Evolutionary conservation across 2,329 filamentous ascomycete genomes (phyloP), one percentile per base, ranked within the genome.

Genomic region (Aspergillus ochraceus): DNA sequence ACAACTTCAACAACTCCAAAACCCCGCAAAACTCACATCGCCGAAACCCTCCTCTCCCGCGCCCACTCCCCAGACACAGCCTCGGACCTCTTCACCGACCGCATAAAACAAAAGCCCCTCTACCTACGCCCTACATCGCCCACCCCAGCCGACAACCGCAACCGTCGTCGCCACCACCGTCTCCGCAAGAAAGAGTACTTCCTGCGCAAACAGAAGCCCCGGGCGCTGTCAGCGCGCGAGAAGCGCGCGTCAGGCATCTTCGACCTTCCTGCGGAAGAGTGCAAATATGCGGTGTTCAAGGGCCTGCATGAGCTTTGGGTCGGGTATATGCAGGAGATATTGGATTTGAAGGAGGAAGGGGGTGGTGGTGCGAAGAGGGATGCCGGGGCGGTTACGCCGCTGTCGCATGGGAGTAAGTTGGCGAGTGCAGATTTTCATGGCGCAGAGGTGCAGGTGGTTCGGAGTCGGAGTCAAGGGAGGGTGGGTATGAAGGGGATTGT

Each of bases 351-450:
- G 61, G 32, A 36, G 11, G 32, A 42, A n/a, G 36, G 36, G 14
- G 17, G 17, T 17, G 32, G 14, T 17, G 14, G 32, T 8, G 36
- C 17, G 14, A 73, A 66, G 30, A 64, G 67, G 3, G 20, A 58
- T 63, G 53, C 45, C 20, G 49, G 60, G 14, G 42, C 47, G 39
- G 84, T 88, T 2, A 90, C 88, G 5, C 89, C 90, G 4, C 62
- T 70, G 42, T 70, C 70, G 47, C 76, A 78, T 64, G 80, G 80
- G 20, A 74, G 71, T 55, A 90, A 95, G 75, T 79, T 99, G 36
- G 88, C 86, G 49, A 91, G 89, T 59, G 94, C 93, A 1, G 95
- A 99, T 76, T 94, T 92, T 69, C 93, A 98, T 74, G 95, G 95
- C 1, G 93, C 94, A 17, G 80, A 87, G 66, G 75, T 97, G 20